Evolutionary conservation across 2,329 filamentous ascomycete species (phyloP), one percentile per base, ranked within the genome.

Genomic region (Pseudopyrenochaeta lycopersici): DNA sequence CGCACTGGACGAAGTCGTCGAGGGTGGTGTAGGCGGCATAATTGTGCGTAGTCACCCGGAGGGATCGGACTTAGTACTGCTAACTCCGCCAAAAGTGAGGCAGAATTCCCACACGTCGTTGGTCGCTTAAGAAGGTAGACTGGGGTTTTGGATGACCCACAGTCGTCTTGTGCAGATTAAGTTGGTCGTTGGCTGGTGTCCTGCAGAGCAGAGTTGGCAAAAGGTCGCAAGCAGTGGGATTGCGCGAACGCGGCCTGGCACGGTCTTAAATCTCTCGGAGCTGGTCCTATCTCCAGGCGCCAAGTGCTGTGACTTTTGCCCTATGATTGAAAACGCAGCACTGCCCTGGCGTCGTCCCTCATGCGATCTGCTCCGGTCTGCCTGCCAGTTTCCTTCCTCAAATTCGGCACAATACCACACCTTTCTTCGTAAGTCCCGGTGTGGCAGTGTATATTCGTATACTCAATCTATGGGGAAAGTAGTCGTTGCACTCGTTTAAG

Each of bases 1-100:
- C 54, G 88, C 88, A 61, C 81, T 87, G 14, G 92, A 95, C 7
- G 91, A 90, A 31, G 87, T 88, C 48, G 89, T 91, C 27, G 90
- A 92, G 17, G 89, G 88, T 49, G 91, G 89, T 45, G 90, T 92
- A 20, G 90, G 90, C 55, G 88, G 87, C 90, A 92, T 91, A 44
- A 45, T 66, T 39, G 50, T 29, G n/a, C 4, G 20, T 14, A 12
- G 15, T 21, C 15, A 39, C 51, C n/a, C n/a, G 60, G 62, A 60
- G 46, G 21, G 43, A 52, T 30, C 64, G 64, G 64, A 54, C 12
- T 65, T 65, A 56, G 60, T 31, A 4, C 38, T 9, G 36, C 58
- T 68, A 71, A 71, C 44, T 66, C 72, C 71, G 68, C 32, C 5
- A 7, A 43, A 39, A 50, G 44, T 55, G 51, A 52, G 47, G 23